phyloP scores from a whole-genome alignment of 306 rosid species.

The Phaseolus lunatus region DNA sequence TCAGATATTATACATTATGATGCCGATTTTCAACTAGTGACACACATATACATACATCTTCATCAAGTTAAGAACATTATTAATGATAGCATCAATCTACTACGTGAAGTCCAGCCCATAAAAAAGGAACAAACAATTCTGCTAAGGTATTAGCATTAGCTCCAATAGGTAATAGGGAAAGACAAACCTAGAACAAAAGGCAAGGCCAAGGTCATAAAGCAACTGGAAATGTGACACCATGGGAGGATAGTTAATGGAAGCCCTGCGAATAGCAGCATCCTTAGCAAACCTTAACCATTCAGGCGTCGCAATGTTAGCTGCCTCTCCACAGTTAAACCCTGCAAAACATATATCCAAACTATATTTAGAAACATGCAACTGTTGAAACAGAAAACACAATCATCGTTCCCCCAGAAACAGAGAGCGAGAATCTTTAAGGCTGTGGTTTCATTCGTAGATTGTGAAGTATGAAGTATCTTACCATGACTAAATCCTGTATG shows the following conservation, averaged over 20 bases:
- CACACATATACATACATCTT: too few species aligned
- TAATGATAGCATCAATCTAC: too few species aligned
- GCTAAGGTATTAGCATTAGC: not conserved
- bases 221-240: slow-evolving; percentile 99
- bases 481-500: slow-evolving; percentile 99
- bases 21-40: too few species aligned
- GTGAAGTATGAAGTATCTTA: slow-evolving; percentile 49
- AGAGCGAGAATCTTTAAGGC: not conserved
- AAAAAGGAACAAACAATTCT: too few species aligned
- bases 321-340: slow-evolving; percentile 99
- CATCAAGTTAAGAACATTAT: too few species aligned
- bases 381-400: slow-evolving; percentile 17
- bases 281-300: slow-evolving; percentile 98
- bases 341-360: slow-evolving; percentile 42
- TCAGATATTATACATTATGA: too few species aligned
- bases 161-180: slow-evolving; percentile 8
- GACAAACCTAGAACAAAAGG: slow-evolving; percentile 88
- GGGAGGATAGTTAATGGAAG: slow-evolving; percentile 94
- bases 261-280: slow-evolving; percentile 98
- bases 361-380: slow-evolving; percentile 44
- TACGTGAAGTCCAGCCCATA: too few species aligned
- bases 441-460: slow-evolving; percentile 23
- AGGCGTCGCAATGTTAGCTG: slow-evolving; percentile 98
- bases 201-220: slow-evolving; percentile 96
- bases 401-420: not conserved